Evolutionary conservation across 1,284 basidiomycete species (phyloP), one percentile per base, ranked within the genome.

Genomic region (Ganoderma resinaceum): DNA sequence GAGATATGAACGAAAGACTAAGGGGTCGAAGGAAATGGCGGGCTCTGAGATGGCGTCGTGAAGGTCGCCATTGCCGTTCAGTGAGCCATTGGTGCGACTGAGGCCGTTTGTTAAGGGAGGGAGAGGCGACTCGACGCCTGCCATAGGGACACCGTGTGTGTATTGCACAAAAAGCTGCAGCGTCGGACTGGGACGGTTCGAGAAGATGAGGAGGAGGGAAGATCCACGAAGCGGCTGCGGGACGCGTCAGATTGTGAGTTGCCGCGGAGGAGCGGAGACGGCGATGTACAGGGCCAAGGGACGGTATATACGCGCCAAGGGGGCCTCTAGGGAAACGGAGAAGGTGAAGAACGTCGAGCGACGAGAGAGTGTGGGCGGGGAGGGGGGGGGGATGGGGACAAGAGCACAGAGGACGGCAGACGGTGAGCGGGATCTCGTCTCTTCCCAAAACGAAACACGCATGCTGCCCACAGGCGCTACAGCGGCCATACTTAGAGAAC

Each of bases 1-100:
- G 42, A 96, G 83, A 80, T 95, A 95, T 18, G 83, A 81, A 72
- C 84, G 87, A 75, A 93, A 91, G 71, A 90, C 78, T 40, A 83
- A 82, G 5, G 90, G 77, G 78, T 93, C 91, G 77, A 92, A 92
- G 14, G 82, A 52, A 26, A 78, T 75, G 29, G 78, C 68, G 40
- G 76, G 73, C 59, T 75, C 77, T 11, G 73, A 66, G 14, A 74
- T 69, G 49, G 67, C 66, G 62, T 77, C 76, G 63, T 75, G 76
- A 18, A 72, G 67, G 20, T 70, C 69, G 65, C 76, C 77, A 72
- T 77, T 73, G 66, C 76, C 65, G 59, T 74, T 73, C 52, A 67
- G 57, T 16, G 67, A 33, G 61, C 76, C 76, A 62, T 78, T 78
- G 23, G 73, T 70, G 38, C 69, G 73, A 6, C 62, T 31, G 43